A percentile compares a stretch with the other conserved stretches of the same genome.
Conservation (phyloP, 805 yeast species). For the Diddensiella santjacobensis region DNA sequence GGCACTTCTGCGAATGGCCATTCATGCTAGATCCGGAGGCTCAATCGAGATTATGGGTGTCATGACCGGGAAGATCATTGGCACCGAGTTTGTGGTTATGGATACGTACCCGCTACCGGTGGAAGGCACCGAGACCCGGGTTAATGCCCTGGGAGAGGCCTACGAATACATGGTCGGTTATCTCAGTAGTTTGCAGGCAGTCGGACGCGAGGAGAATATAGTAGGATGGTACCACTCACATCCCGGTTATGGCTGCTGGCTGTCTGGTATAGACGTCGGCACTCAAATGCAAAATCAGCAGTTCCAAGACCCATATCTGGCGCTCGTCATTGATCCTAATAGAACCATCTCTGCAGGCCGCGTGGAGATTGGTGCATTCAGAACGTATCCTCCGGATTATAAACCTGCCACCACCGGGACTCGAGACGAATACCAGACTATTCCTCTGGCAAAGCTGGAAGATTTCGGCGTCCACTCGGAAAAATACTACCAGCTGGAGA, state of each 20-base stretch:
- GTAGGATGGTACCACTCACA: slow-evolving; percentile 98
- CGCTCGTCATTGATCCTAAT: slow-evolving; percentile 82
- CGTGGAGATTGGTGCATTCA: slow-evolving; percentile 84
- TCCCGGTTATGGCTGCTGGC: slow-evolving; percentile 97
- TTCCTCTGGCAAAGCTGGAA: slow-evolving; percentile 51
- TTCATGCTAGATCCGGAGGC: slow-evolving; percentile 82
- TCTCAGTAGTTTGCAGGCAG: slow-evolving; percentile 50
- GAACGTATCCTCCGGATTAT: slow-evolving; percentile 54
- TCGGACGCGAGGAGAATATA: slow-evolving; percentile 60
- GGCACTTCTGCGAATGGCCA: slow-evolving; percentile 69
- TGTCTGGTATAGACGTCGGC: slow-evolving; percentile 87
- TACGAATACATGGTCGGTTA: slow-evolving; percentile 93
- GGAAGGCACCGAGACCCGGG: slow-evolving; percentile 93
- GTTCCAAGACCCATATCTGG: slow-evolving; percentile 88
- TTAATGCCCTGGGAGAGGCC: slow-evolving; percentile 89
- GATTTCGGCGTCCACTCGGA: slow-evolving; percentile 72
- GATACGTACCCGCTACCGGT: slow-evolving; percentile 89
- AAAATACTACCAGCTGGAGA: slow-evolving; percentile 61
- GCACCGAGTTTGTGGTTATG: slow-evolving; percentile 49
- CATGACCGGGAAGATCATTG: slow-evolving; percentile 72
- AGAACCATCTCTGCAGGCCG: slow-evolving; percentile 57
- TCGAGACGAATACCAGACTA: slow-evolving; percentile 17
- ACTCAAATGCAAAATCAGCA: slow-evolving; percentile 83
- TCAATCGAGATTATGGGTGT: slow-evolving; percentile 93
- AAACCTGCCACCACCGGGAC: slow-evolving; percentile 18